Evolutionary conservation across 305 asterid genomes (phyloP).

Genomic region (Salvia sclarea): DNA sequence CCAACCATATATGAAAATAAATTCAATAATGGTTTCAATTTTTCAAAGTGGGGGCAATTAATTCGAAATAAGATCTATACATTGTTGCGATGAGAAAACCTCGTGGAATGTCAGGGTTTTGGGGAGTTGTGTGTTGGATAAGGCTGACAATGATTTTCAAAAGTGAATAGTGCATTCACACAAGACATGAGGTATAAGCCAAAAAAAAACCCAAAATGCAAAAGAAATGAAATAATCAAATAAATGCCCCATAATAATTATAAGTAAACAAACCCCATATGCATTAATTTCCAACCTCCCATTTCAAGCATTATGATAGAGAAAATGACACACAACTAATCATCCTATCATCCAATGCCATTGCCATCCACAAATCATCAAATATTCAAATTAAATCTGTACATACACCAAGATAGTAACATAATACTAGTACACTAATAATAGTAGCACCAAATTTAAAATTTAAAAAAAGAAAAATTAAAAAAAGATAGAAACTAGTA

Average conservation of each 20-base stretch:
- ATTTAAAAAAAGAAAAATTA: not conserved
- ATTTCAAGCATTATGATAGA: constrained; percentile 25
- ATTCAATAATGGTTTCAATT: not conserved
- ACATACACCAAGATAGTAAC: constrained; percentile 33
- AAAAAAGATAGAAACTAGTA: constrained; percentile 9
- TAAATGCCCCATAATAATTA: too few species aligned
- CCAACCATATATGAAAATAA: not conserved
- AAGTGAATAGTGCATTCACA: constrained; percentile 36
- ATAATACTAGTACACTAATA: too few species aligned
- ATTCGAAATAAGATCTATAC: not conserved
- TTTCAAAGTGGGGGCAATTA: not conserved
- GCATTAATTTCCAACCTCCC: constrained; percentile 36
- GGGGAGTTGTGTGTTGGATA: constrained; percentile 46
- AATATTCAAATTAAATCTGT: constrained; percentile 38
- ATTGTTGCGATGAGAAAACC: constrained; percentile 24
- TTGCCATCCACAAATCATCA: not conserved
- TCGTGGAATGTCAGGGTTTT: constrained; percentile 43
- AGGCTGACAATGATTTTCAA: constrained; percentile 43
- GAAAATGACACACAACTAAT: constrained; percentile 42
- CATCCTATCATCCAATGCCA: constrained; percentile 1
- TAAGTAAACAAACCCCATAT: constrained; percentile 5
- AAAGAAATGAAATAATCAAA: not conserved
- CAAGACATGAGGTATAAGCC: constrained; percentile 54
- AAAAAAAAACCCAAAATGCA: constrained; percentile 31
- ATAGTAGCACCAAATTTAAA: too few species aligned